Evolutionary conservation across 176 grass and related monocot genomes (phyloP), one percentile per base, ranked within the genome.

Genomic region (Oryza longistaminata): DNA sequence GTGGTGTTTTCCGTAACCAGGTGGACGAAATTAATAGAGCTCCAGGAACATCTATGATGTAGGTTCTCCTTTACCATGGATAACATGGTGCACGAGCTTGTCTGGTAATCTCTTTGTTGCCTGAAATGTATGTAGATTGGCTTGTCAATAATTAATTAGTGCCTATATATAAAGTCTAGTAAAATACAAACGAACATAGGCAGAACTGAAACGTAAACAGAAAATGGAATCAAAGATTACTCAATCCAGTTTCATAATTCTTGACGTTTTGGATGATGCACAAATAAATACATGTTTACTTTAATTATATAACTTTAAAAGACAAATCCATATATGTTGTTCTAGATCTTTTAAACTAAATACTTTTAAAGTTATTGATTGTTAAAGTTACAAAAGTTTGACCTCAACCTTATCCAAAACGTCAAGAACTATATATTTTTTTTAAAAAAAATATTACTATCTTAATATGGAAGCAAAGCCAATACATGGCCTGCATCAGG

Each of bases 51-150:
- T 26, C 39, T 26, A 72, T 86, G 73, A 76, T 46, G 43, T 88
- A 29, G 58, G 64, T 52, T 79, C 77, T 72, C 49, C 49, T n/a
- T 84, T 88, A 50, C 81, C 84, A 85, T 68, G 67, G 31, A 90
- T 75, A 85, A 95, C 82, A 49, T 98, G 89, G 81, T 75, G 71
- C 82, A 98, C 74, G 64, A 98, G 93, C 78, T 85, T 88, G 66
- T 95, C 83, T 9, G 93, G 83, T 65, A 98, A 82, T 58, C 82
- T 93, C 58, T 85, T 80, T 70, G 93, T 90, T 83, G 89, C 93
- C 96, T 98, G 93, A 61, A 95, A 81, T 39, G 80, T 77, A 8
- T 34, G 5, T 58, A 24, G 74, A 66, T 77, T 37, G 69, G 79
- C 65, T 64, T 82, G 43, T 43, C 22, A 31, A 2, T 14, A 42